Conservation (phyloP, 305 asterid genomes). For the Solanum chacoense region DNA sequence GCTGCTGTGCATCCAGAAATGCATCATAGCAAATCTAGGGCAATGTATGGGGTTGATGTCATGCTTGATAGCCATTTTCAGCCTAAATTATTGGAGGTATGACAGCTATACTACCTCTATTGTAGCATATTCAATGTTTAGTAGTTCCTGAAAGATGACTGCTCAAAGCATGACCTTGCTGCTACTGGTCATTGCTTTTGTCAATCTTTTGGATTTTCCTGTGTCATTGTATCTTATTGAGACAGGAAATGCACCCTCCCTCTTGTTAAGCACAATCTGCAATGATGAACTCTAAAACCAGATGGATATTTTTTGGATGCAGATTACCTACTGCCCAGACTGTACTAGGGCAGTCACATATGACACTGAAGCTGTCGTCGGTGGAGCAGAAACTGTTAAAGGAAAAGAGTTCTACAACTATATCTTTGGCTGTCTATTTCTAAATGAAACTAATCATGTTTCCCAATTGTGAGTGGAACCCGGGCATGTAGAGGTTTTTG, state of each 20-base stretch:
- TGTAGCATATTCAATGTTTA: neutral
- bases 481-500: neutral
- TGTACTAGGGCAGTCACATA: constrained; percentile 87
- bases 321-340: constrained; percentile 98
- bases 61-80: constrained; percentile 67
- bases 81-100: constrained; percentile 86
- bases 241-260: neutral
- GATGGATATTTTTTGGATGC: constrained; percentile 4
- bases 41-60: constrained; percentile 96
- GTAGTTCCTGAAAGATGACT: neutral
- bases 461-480: constrained; percentile 34
- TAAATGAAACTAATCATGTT: constrained; percentile 68
- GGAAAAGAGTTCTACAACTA: constrained; percentile 68
- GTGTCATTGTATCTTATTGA: neutral
- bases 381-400: constrained; percentile 37
- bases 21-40: constrained; percentile 80
- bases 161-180: neutral
- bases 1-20: constrained; percentile 88
- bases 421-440: constrained; percentile 87
- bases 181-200: neutral
- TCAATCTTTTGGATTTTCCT: neutral
- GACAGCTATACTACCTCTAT: neutral
- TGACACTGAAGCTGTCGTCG: constrained; percentile 46
- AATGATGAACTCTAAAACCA: neutral
- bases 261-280: neutral